Percentiles rank a stretch among this genome's conserved stretches.
phyloP scores from a whole-genome alignment of 257 asterid species.

The Cordia subcordata region DNA sequence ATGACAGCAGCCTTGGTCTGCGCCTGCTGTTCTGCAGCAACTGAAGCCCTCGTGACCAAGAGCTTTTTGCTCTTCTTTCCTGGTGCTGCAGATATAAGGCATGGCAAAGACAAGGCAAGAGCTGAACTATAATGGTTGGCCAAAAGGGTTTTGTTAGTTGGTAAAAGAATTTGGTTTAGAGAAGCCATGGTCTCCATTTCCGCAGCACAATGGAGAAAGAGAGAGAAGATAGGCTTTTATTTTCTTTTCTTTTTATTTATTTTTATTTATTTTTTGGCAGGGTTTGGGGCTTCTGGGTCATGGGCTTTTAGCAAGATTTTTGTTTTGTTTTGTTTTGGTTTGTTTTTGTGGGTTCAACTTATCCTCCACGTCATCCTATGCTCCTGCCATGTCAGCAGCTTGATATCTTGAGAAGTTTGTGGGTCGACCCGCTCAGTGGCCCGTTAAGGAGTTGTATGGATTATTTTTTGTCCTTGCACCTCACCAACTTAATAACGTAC shows the following conservation, averaged over 20 bases:
- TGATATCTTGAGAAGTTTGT: slow-evolving; percentile 1
- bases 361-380: slow-evolving; percentile 37
- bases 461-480: too few species aligned
- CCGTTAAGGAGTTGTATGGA: too few species aligned
- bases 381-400: slow-evolving; percentile 10
- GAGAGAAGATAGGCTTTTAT: slow-evolving; percentile 14
- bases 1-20: slow-evolving; percentile 67
- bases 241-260: too few species aligned
- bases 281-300: slow-evolving; percentile 11
- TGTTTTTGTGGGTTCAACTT: slow-evolving; percentile 17
- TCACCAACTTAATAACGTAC: too few species aligned
- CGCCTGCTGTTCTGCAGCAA: slow-evolving; percentile 61
- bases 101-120: slow-evolving; percentile 32
- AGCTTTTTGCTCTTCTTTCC: slow-evolving; percentile 19
- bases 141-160: slow-evolving; percentile 18
- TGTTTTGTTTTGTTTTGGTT: slow-evolving; percentile 14
- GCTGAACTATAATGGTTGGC: slow-evolving; percentile 42
- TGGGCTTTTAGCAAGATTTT: slow-evolving; percentile 10
- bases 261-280: background rate
- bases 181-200: slow-evolving; percentile 44
- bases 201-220: slow-evolving; percentile 19
- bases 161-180: slow-evolving; percentile 35
- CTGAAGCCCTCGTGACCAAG: slow-evolving; percentile 44
- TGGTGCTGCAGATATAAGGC: slow-evolving; percentile 25
- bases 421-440: too few species aligned